These are phyloP conservation scores for Entomophthora muscae DNA, from an alignment of 371 early-diverging fungal genomes.

Conservation along the genomic window DNA sequence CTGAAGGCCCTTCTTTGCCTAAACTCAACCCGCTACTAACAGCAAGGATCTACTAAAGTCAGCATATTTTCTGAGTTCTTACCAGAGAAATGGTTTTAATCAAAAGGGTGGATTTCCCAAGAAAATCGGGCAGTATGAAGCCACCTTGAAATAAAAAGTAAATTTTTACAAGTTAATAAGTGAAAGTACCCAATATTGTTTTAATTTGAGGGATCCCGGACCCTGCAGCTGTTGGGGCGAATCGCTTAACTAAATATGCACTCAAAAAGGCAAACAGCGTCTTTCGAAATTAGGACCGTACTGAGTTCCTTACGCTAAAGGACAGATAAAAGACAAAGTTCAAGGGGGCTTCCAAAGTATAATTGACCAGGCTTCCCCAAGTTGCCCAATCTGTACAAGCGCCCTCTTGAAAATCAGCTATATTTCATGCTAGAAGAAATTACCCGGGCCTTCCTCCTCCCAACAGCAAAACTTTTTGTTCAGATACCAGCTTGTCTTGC, in stretches of 20 bases:
- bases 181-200: conserved; percentile 50
- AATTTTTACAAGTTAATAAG: background rate
- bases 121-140: conserved; percentile 74
- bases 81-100: conserved; percentile 75
- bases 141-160: conserved; percentile 33
- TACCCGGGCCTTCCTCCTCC: conserved; percentile 30
- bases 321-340: background rate
- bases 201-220: conserved; percentile 92
- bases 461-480: conserved; percentile 93
- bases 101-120: conserved; percentile 66
- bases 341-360: background rate
- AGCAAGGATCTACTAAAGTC: conserved; percentile 44
- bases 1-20: conserved; percentile 91
- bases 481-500: conserved; percentile 77
- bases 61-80: conserved; percentile 13
- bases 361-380: background rate
- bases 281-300: conserved; percentile 14
- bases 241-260: conserved; percentile 38
- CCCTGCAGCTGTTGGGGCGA: conserved; percentile 80
- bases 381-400: background rate
- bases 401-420: conserved; percentile 13
- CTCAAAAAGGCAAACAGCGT: conserved; percentile 34
- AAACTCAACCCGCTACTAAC: conserved; percentile 78
- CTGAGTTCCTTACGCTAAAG: background rate
- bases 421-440: background rate